A percentile compares a stretch with the other conserved stretches of the same genome.
These are phyloP conservation scores for Fusarium gaditjirri DNA, from an alignment of 2,329 filamentous ascomycete genomes.

Conservation along the genomic window DNA sequence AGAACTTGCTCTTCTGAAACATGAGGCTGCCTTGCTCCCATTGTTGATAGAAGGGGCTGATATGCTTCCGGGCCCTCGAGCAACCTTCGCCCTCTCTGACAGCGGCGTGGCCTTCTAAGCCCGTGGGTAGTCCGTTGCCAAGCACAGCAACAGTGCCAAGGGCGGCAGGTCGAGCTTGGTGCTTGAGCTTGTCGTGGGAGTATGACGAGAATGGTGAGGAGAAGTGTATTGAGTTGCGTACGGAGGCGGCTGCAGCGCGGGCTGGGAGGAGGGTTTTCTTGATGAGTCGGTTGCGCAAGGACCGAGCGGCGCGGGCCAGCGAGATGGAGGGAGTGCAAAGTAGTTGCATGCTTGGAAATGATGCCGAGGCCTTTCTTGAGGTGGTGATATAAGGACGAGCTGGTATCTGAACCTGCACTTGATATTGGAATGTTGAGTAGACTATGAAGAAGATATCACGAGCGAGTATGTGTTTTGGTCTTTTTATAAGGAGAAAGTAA, in stretches of 20 bases:
- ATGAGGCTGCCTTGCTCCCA: slow-evolving; percentile 35
- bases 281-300: slow-evolving; percentile 38
- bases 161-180: slow-evolving; percentile 35
- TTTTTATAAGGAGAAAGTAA: background rate
- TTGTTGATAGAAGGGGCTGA: slow-evolving; percentile 39
- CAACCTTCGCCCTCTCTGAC: slow-evolving; percentile 31
- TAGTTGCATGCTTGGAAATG: slow-evolving; percentile 34
- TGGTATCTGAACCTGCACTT: background rate
- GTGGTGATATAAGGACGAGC: background rate
- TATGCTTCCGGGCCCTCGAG: slow-evolving; percentile 34
- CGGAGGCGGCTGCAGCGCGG: slow-evolving; percentile 37
- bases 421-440: slow-evolving; percentile 3
- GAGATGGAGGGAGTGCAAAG: slow-evolving; percentile 37
- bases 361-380: background rate
- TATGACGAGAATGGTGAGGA: slow-evolving; percentile 27
- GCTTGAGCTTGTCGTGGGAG: slow-evolving; percentile 37
- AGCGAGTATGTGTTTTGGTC: background rate
- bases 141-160: slow-evolving; percentile 41
- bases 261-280: slow-evolving; percentile 33
- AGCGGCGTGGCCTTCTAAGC: slow-evolving; percentile 18
- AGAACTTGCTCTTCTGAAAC: slow-evolving; percentile 23
- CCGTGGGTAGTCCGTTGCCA: slow-evolving; percentile 26
- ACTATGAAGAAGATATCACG: background rate
- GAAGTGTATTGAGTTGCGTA: slow-evolving; percentile 40
- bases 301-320: slow-evolving; percentile 30